A percentile compares a stretch with the other conserved stretches of the same genome.
Conservation (phyloP, 202 grass and related monocot genomes). For the Sporobolus alterniflorus region DNA sequence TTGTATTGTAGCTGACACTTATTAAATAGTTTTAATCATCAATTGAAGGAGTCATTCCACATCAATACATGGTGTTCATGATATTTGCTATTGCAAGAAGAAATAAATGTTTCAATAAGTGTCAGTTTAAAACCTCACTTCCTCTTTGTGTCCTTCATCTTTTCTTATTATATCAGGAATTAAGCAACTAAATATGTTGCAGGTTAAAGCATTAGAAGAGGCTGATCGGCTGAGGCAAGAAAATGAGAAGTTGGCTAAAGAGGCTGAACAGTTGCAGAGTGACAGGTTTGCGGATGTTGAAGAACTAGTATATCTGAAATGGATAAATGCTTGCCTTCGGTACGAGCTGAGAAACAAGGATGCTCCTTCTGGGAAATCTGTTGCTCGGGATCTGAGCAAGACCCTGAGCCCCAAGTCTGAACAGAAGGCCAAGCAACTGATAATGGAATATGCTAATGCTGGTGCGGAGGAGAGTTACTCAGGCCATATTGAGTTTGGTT, state of each 20-base stretch:
- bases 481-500: slow-evolving; percentile 62
- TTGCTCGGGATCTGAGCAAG: slow-evolving; percentile 86
- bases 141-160: slow-evolving; percentile 19
- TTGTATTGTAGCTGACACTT: slow-evolving; percentile 39
- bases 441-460: slow-evolving; percentile 83
- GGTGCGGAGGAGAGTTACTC: slow-evolving; percentile 53
- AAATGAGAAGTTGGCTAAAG: slow-evolving; percentile 72
- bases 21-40: slow-evolving; percentile 30
- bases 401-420: slow-evolving; percentile 81
- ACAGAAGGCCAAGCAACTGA: slow-evolving; percentile 86
- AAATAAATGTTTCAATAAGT: neutral
- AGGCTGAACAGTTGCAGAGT: slow-evolving; percentile 71
- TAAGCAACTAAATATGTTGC: slow-evolving; percentile 45
- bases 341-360: slow-evolving; percentile 88
- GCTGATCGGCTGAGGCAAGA: slow-evolving; percentile 60
- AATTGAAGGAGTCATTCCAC: slow-evolving; percentile 19
- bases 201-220: slow-evolving; percentile 76
- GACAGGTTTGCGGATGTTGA: slow-evolving; percentile 89
- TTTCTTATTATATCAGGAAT: slow-evolving; percentile 30
- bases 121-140: slow-evolving; percentile 22
- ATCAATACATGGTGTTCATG: slow-evolving; percentile 6
- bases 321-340: slow-evolving; percentile 97
- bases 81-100: slow-evolving; percentile 32
- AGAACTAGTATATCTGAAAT: slow-evolving; percentile 98
- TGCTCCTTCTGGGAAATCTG: slow-evolving; percentile 57